A percentile compares a stretch with the other conserved stretches of the same genome.
Evolutionary conservation across 2,329 filamentous ascomycete genomes (phyloP).

Genomic region (Arthrobotrys musiformis): DNA sequence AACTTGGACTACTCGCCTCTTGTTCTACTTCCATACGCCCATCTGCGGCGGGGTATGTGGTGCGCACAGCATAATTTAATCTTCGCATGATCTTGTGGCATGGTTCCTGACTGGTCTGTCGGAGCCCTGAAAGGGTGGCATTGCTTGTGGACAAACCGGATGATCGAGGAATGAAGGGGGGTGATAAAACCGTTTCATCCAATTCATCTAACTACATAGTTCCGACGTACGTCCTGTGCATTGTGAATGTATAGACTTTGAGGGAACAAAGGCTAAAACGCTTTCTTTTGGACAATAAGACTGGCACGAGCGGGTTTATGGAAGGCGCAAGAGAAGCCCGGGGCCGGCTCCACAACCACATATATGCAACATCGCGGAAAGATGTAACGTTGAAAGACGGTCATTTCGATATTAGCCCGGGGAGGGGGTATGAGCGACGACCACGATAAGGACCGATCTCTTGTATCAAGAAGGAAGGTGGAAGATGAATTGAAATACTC

Average conservation of each 20-base stretch:
- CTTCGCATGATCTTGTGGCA: too few relatives aligned
- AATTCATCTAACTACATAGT: not conserved
- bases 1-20: not conserved
- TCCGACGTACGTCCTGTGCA: too few relatives aligned
- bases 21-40: not conserved
- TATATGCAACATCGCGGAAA: conserved; percentile 43
- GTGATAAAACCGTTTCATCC: conserved; percentile 7
- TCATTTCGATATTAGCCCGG: conserved; percentile 7
- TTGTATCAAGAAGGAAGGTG: not conserved
- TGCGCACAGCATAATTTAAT: not conserved
- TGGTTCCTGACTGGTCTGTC: not conserved
- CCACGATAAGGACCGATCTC: not conserved
- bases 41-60: not conserved
- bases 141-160: conserved; percentile 3
- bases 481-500: not conserved
- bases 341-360: not conserved
- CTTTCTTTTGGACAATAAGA: not conserved
- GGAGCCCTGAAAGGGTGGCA: not conserved
- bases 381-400: conserved; percentile 37
- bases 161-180: not conserved
- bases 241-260: too few relatives aligned
- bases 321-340: not conserved
- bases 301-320: not conserved
- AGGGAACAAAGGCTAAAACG: not conserved
- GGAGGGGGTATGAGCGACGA: not conserved